A percentile compares a stretch with the other conserved stretches of the same genome.
These are phyloP conservation scores for Isatis lusitanica DNA, from an alignment of 441 rosid species.

Conservation along the genomic window DNA sequence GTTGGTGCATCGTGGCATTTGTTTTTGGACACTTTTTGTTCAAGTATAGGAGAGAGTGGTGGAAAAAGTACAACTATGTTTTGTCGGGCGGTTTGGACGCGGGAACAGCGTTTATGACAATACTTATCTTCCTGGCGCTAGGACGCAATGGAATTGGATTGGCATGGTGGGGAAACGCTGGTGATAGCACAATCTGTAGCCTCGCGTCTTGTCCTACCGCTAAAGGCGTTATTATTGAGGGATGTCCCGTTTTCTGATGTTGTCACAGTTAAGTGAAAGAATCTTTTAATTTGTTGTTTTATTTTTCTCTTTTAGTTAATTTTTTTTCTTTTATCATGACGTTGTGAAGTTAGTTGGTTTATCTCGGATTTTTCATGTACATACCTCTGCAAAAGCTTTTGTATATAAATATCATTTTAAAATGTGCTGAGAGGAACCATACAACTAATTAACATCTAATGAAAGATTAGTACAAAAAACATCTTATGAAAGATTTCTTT, in stretches of 20 bases:
- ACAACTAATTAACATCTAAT: too few relatives aligned
- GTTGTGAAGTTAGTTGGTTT: neutral
- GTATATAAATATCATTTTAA: too few relatives aligned
- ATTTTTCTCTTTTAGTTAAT: neutral
- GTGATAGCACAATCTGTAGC: conserved; percentile 47
- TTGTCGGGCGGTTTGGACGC: conserved; percentile 72
- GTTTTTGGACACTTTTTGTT: conserved; percentile 54
- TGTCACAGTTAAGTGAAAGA: neutral
- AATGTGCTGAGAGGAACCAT: too few relatives aligned
- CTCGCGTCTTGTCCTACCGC: conserved; percentile 71
- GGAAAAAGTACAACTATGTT: conserved; percentile 68
- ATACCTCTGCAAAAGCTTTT: neutral
- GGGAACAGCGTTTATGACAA: conserved; percentile 64
- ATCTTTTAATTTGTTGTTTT: neutral
- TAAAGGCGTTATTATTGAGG: conserved; percentile 46
- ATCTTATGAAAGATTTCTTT: too few relatives aligned
- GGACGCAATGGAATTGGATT: conserved; percentile 41
- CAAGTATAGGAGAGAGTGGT: conserved; percentile 47
- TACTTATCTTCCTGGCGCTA: conserved; percentile 51
- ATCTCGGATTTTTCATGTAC: neutral
- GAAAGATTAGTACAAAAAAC: too few relatives aligned
- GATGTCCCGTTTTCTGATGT: conserved; percentile 54
- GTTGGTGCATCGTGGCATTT: conserved; percentile 58
- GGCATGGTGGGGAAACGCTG: conserved; percentile 65
- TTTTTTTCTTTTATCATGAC: neutral